Percentiles rank a stretch among this genome's conserved stretches.
Evolutionary conservation across 495 filamentous ascomycete genomes (phyloP).

Genomic region (Collariella sp.): DNA sequence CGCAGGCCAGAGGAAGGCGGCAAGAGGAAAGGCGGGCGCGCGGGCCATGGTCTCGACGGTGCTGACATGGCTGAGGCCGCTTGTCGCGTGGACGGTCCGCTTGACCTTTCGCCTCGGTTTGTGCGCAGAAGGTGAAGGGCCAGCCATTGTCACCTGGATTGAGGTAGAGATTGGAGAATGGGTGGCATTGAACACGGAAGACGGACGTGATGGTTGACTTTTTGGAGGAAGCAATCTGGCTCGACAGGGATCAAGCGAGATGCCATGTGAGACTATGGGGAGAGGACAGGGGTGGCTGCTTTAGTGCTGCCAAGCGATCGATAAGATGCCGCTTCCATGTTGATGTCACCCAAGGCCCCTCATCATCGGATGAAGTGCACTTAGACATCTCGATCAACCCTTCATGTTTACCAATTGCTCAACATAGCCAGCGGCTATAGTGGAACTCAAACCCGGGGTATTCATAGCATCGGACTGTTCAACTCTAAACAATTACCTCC

Average conservation of each 20-base stretch:
- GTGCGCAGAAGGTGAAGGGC: conserved; percentile 36
- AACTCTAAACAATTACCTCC: not conserved
- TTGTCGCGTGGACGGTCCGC: conserved; percentile 24
- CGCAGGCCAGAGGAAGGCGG: conserved; percentile 85
- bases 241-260: not conserved
- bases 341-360: not conserved
- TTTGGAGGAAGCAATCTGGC: conserved; percentile 17
- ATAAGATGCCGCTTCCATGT: not conserved
- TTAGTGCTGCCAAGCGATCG: too few species aligned
- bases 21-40: conserved; percentile 67
- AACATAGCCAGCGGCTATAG: not conserved
- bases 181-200: conserved; percentile 18
- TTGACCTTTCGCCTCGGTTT: conserved; percentile 45
- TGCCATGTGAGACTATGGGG: not conserved
- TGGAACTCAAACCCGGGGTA: too few species aligned
- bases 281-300: not conserved
- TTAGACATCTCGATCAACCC: not conserved
- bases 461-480: too few species aligned
- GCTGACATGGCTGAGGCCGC: conserved; percentile 13
- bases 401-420: not conserved
- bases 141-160: conserved; percentile 35
- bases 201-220: not conserved
- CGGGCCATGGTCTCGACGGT: conserved; percentile 29
- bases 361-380: not conserved
- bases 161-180: conserved; percentile 1